phyloP scores from a whole-genome alignment of 2,329 filamentous ascomycete species.

The Ilyonectria mors-panacis region DNA sequence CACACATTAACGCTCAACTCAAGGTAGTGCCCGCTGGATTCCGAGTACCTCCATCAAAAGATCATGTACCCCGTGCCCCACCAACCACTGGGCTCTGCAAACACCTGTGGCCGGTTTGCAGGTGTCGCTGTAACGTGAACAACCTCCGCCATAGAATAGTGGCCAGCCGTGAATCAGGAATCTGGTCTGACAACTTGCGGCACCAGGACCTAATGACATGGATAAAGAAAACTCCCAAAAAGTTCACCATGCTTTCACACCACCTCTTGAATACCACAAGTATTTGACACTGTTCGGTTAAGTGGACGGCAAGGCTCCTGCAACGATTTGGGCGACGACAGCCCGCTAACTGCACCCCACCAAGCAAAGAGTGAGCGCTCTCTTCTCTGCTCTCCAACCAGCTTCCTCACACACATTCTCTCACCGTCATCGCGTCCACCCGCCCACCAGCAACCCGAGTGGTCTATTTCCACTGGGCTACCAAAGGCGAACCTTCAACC shows the following conservation, averaged over 20 bases:
- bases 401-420: not conserved
- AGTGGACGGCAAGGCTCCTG: not conserved
- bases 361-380: conserved; percentile 1
- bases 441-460: not conserved
- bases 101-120: not conserved
- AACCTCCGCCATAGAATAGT: not conserved
- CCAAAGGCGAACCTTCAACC: not conserved
- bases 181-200: not conserved
- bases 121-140: not conserved
- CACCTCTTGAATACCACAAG: not conserved
- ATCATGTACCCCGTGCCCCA: not conserved
- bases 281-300: not conserved
- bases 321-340: not conserved
- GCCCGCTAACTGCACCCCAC: conserved; percentile 13
- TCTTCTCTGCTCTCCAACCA: not conserved
- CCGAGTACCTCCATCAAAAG: not conserved
- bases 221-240: not conserved
- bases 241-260: not conserved
- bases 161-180: not conserved
- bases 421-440: not conserved
- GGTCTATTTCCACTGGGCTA: not conserved
- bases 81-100: not conserved
- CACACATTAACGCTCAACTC: not conserved
- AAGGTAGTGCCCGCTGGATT: not conserved
- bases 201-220: not conserved